Conservation (phyloP, 2,329 filamentous ascomycete species). For the Claviceps sp. region DNA sequence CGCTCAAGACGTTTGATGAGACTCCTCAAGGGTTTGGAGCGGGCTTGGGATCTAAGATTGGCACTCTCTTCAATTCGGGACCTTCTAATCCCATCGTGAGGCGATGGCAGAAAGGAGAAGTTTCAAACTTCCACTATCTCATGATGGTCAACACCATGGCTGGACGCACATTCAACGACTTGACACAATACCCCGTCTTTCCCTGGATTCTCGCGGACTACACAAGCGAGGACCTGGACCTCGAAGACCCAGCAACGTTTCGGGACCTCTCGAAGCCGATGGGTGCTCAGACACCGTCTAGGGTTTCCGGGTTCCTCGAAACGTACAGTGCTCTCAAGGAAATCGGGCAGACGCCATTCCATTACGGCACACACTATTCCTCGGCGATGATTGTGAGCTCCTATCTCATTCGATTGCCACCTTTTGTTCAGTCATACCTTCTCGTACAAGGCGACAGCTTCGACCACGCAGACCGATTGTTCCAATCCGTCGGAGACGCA, state of each 20-base stretch:
- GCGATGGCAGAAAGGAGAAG: constrained; percentile 84
- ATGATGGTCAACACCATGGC: constrained; percentile 99
- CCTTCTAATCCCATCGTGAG: constrained; percentile 74
- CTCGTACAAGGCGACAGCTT: constrained; percentile 91
- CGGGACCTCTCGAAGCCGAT: constrained; percentile 91
- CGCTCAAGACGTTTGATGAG: constrained; percentile 54
- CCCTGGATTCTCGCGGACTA: constrained; percentile 97
- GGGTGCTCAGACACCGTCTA: constrained; percentile 70
- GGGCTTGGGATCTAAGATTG: constrained; percentile 73
- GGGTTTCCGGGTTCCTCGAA: constrained; percentile 69
- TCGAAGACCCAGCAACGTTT: constrained; percentile 73
- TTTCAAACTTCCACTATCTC: constrained; percentile 96
- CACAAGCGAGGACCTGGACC: constrained; percentile 79
- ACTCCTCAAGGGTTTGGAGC: constrained; percentile 56
- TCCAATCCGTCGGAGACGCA: constrained; percentile 81
- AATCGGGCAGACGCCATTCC: constrained; percentile 85
- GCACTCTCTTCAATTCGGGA: constrained; percentile 77
- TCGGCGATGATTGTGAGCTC: constrained; percentile 98
- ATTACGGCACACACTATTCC: constrained; percentile 97
- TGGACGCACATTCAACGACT: constrained; percentile 89
- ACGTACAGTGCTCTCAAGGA: constrained; percentile 80
- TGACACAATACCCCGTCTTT: constrained; percentile 96
- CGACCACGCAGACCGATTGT: constrained; percentile 88
- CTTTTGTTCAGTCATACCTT: constrained; percentile 91
- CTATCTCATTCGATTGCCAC: constrained; percentile 86